Conservation (phyloP, 108 stramenopile species). For the Epithemia pelagica region DNA sequence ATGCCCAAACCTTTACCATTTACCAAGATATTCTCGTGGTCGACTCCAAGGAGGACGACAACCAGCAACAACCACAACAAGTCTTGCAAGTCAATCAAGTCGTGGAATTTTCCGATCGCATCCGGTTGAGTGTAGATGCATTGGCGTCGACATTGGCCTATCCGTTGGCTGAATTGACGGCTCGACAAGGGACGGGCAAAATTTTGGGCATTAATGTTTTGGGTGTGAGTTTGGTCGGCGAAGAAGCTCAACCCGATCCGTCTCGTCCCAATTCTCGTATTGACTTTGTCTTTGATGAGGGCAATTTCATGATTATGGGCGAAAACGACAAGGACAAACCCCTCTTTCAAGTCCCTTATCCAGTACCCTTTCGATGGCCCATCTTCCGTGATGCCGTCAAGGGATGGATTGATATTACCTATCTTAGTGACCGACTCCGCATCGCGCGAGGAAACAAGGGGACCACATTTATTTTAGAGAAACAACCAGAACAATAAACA, state of each 20-base stretch:
- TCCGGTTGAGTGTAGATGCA: conserved; percentile 65
- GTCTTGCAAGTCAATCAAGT: conserved; percentile 65
- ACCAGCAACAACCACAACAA: neutral
- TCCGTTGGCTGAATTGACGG: conserved; percentile 69
- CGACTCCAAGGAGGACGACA: conserved; percentile 19
- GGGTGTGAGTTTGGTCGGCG: conserved; percentile 67
- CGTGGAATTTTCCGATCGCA: conserved; percentile 61
- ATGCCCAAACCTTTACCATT: conserved; percentile 66
- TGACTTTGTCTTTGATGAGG: conserved; percentile 82
- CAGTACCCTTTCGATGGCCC: conserved; percentile 76
- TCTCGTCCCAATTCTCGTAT: conserved; percentile 65
- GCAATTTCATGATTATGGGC: conserved; percentile 32
- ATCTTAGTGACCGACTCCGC: conserved; percentile 69
- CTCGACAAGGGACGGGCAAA: conserved; percentile 58
- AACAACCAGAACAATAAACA: conserved; percentile 31
- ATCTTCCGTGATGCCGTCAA: conserved; percentile 79
- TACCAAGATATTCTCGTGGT: conserved; percentile 75
- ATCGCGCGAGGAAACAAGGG: conserved; percentile 84
- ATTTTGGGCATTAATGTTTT: conserved; percentile 72
- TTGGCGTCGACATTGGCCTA: conserved; percentile 74
- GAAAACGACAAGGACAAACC: conserved; percentile 9
- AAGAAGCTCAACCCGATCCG: conserved; percentile 64
- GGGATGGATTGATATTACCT: conserved; percentile 87
- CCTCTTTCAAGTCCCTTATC: conserved; percentile 48
- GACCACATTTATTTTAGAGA: conserved; percentile 77